Evolutionary conservation across 2,329 filamentous ascomycete genomes (phyloP).

Genomic region (Arachnomyces sp.): DNA sequence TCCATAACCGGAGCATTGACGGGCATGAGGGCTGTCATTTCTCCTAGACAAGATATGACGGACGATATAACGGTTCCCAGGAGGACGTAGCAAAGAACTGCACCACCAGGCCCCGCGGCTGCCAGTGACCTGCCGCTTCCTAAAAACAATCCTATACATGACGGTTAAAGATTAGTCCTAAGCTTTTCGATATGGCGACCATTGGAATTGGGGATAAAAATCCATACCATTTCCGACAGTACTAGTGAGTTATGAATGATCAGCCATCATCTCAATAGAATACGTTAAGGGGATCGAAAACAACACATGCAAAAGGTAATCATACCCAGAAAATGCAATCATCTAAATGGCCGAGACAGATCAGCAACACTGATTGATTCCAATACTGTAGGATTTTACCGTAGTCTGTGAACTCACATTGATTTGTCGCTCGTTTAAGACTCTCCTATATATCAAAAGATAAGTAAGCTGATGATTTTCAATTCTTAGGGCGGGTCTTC

Average conservation of each 20-base stretch:
- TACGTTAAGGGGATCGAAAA: not conserved
- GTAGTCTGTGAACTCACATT: conserved; percentile 18
- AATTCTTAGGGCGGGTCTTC: not conserved
- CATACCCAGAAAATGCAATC: conserved; percentile 39
- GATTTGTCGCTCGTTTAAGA: conserved; percentile 34
- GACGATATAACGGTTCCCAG: conserved; percentile 38
- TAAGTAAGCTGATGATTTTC: not conserved
- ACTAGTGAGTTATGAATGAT: conserved; percentile 14
- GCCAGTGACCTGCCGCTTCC: conserved; percentile 34
- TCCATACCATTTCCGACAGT: conserved; percentile 34
- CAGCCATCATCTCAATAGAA: not conserved
- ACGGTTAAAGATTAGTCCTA: conserved; percentile 2
- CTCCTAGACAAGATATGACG: conserved; percentile 37
- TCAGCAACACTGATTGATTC: too few relatives aligned
- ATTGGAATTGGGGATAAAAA: not conserved
- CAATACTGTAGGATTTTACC: too few relatives aligned
- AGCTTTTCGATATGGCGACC: not conserved
- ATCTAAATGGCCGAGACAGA: conserved; percentile 22
- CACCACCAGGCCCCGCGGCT: conserved; percentile 34
- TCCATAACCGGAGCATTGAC: conserved; percentile 34
- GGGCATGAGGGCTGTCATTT: conserved; percentile 35
- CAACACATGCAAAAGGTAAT: conserved; percentile 1
- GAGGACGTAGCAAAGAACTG: conserved; percentile 33
- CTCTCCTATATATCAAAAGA: conserved; percentile 24
- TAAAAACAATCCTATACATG: conserved; percentile 29